Percentiles rank a stretch among this genome's conserved stretches.
Conservation (phyloP, 257 asterid genomes). For the Solanum pimpinellifolium region DNA sequence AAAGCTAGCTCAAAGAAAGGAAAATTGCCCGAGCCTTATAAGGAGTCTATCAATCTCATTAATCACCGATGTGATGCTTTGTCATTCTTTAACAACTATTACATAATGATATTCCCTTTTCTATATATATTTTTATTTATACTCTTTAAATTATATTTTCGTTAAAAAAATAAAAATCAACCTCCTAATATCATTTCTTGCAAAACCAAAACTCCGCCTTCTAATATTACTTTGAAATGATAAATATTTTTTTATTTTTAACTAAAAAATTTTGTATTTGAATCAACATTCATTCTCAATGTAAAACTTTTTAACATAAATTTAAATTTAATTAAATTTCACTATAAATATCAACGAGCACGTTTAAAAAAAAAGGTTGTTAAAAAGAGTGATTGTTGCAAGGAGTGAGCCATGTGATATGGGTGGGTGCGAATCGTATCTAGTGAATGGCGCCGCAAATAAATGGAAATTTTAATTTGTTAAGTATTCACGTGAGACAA, state of each 20-base stretch:
- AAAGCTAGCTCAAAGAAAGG: too few species aligned
- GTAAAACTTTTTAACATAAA: accelerated
- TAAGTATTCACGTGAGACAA: slow-evolving; percentile 11
- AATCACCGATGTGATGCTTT: too few species aligned
- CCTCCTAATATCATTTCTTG: background rate
- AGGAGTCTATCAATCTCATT: too few species aligned
- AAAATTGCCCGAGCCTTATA: accelerated
- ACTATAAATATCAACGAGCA: too few species aligned
- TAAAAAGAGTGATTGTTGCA: background rate
- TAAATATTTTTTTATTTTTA: accelerated
- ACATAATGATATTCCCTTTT: too few species aligned
- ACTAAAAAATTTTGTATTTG: accelerated
- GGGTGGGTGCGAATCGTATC: background rate
- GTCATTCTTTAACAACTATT: too few species aligned
- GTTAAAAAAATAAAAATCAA: too few species aligned
- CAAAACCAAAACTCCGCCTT: background rate
- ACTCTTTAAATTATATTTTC: too few species aligned
- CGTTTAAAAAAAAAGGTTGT: too few species aligned
- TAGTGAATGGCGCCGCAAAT: slow-evolving; percentile 28
- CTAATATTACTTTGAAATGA: accelerated
- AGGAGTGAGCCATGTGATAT: background rate
- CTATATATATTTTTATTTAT: too few species aligned
- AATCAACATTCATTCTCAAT: too few species aligned
- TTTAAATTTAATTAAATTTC: accelerated
- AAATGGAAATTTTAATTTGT: background rate